phyloP scores from a whole-genome alignment of 768 basidiomycete species.

The Hericium rajendrae region DNA sequence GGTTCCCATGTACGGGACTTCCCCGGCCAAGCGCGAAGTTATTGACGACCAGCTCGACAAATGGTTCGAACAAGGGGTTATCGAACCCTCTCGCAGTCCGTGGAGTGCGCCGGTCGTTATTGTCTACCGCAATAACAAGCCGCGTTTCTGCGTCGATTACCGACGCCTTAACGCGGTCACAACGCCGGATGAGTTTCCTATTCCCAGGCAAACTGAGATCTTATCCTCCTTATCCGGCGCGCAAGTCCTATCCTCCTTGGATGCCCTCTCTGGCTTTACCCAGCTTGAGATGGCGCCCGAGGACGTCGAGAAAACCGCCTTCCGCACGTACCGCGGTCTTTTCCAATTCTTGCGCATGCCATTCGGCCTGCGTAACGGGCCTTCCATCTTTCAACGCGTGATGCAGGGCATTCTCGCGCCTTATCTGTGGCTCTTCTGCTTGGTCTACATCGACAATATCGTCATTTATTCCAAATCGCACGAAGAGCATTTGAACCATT shows the following conservation, averaged over 20 bases:
- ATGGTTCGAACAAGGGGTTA: background rate
- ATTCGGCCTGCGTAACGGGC: constrained; percentile 23
- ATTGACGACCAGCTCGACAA: background rate
- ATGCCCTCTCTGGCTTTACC: no score
- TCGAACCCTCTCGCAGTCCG: background rate
- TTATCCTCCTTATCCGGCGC: constrained; percentile 6
- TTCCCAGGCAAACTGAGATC: constrained; percentile 20
- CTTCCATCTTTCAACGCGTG: constrained; percentile 30
- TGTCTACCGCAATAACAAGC: constrained; percentile 13
- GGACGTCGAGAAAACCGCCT: no score
- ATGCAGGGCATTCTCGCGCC: constrained; percentile 24
- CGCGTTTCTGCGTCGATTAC: constrained; percentile 4
- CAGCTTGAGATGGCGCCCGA: no score
- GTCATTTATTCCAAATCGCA: constrained; percentile 5
- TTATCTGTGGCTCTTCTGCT: background rate
- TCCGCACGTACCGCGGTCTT: no score
- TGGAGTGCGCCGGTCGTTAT: constrained; percentile 11
- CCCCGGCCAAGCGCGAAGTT: background rate
- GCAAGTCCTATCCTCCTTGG: constrained; percentile 8
- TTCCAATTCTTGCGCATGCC: constrained; percentile 32
- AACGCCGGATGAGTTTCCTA: constrained; percentile 19
- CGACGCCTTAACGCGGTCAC: constrained; percentile 7
- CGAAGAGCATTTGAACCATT: constrained; percentile 12
- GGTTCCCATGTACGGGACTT: background rate
- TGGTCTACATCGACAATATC: constrained; percentile 12